Conservation (phyloP, 2,329 filamentous ascomycete genomes). For the Epichloe elymi region DNA sequence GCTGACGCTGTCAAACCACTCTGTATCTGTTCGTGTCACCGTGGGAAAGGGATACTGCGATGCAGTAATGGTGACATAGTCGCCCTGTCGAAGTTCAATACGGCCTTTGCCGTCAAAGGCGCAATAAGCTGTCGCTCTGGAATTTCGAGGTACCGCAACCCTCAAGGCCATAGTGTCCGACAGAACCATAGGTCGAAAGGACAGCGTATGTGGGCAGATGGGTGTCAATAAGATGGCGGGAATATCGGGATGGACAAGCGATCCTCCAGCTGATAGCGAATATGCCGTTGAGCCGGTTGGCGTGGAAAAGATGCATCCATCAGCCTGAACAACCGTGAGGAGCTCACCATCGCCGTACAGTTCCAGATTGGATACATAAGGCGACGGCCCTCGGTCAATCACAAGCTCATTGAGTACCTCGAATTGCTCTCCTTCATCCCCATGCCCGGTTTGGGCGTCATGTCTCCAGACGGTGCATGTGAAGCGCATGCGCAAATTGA, state of each 20-base stretch:
- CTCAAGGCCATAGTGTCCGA: constrained; percentile 89
- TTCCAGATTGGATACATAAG: constrained; percentile 94
- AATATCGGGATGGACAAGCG: constrained; percentile 91
- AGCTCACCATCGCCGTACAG: constrained; percentile 92
- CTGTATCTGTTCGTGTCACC: constrained; percentile 74
- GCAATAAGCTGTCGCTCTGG: constrained; percentile 87
- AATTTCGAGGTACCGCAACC: constrained; percentile 71
- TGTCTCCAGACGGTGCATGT: constrained; percentile 92
- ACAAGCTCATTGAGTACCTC: constrained; percentile 98
- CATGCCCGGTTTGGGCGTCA: constrained; percentile 43
- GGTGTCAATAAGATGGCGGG: constrained; percentile 93
- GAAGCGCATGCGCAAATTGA: constrained; percentile 96
- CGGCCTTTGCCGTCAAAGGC: constrained; percentile 96
- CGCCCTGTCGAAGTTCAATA: constrained; percentile 81
- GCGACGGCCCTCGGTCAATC: constrained; percentile 91
- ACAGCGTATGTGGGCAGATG: constrained; percentile 93
- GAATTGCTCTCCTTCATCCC: constrained; percentile 86
- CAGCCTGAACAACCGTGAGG: constrained; percentile 88
- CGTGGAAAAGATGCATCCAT: constrained; percentile 95
- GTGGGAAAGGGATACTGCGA: constrained; percentile 96
- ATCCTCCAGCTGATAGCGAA: constrained; percentile 87
- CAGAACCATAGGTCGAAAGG: constrained; percentile 94
- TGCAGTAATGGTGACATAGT: constrained; percentile 91
- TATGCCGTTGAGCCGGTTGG: constrained; percentile 93
- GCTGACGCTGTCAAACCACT: constrained; percentile 95